These are phyloP conservation scores for Monotropa hypopitys DNA, from an alignment of 179 eudicot genomes.

Conservation along the genomic window DNA sequence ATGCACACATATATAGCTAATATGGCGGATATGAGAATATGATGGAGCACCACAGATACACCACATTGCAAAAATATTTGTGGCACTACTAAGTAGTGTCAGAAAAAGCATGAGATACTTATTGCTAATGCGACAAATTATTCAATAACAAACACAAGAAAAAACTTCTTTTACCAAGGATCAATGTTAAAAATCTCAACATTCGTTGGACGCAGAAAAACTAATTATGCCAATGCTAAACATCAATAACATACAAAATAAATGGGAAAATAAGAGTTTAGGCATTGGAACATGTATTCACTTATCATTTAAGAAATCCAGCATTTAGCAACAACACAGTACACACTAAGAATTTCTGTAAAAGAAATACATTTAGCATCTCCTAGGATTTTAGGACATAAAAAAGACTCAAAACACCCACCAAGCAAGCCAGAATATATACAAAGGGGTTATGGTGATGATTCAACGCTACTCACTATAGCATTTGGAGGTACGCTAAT, in stretches of 20 bases:
- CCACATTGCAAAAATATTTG: background rate
- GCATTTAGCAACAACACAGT: background rate
- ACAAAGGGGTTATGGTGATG: background rate
- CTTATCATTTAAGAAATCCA: background rate
- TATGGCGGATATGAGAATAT: background rate
- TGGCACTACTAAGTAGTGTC: background rate
- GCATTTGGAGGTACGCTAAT: background rate
- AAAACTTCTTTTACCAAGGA: background rate
- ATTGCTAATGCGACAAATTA: background rate
- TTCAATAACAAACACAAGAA: background rate
- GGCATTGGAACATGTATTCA: background rate
- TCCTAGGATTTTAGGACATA: background rate
- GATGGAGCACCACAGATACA: background rate
- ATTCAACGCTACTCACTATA: background rate
- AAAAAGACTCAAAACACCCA: background rate
- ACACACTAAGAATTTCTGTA: background rate
- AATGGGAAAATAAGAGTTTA: background rate
- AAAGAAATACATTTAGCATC: background rate
- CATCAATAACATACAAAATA: background rate
- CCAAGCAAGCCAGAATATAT: background rate
- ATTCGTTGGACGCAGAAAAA: background rate
- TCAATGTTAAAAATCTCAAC: background rate
- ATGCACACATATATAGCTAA: background rate
- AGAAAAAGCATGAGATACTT: background rate
- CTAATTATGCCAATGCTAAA: background rate